Evolutionary conservation across 306 rosid species (phyloP).

Genomic region (Ormosia semicastrata): DNA sequence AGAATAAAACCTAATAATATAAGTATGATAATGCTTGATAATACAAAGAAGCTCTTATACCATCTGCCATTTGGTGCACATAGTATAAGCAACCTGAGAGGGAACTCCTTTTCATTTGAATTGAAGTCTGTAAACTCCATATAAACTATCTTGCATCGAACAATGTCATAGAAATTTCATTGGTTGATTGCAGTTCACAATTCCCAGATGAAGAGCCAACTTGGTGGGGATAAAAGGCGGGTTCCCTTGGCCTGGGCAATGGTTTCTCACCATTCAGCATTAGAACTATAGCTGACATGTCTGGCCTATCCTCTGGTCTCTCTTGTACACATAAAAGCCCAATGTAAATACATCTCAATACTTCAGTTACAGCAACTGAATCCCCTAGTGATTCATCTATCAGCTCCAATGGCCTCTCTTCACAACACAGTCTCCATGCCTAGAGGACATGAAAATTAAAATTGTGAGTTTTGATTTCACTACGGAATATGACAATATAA

Average conservation of each 20-base stretch:
- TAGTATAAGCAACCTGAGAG: background rate
- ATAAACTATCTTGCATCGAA: conserved; percentile 31
- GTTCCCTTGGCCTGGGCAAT: conserved; percentile 37
- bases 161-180: conserved; percentile 29
- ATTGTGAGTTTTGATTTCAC: conserved; percentile 4
- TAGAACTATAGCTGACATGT: conserved; percentile 33
- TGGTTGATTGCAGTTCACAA: background rate
- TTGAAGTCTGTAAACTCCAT: background rate
- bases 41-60: no score
- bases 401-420: conserved; percentile 26
- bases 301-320: conserved; percentile 40
- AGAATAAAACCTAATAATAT: no score
- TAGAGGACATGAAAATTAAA: conserved; percentile 3
- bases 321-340: conserved; percentile 45
- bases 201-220: conserved; percentile 21
- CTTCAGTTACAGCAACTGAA: background rate
- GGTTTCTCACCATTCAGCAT: conserved; percentile 44
- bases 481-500: background rate
- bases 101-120: background rate
- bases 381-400: conserved; percentile 24
- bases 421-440: conserved; percentile 43
- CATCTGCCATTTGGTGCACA: no score
- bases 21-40: no score
- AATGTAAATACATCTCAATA: conserved; percentile 30
- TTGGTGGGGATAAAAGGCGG: conserved; percentile 35